phyloP scores from a whole-genome alignment of 805 yeast species.

The Grigorovia yakushimaensis region DNA sequence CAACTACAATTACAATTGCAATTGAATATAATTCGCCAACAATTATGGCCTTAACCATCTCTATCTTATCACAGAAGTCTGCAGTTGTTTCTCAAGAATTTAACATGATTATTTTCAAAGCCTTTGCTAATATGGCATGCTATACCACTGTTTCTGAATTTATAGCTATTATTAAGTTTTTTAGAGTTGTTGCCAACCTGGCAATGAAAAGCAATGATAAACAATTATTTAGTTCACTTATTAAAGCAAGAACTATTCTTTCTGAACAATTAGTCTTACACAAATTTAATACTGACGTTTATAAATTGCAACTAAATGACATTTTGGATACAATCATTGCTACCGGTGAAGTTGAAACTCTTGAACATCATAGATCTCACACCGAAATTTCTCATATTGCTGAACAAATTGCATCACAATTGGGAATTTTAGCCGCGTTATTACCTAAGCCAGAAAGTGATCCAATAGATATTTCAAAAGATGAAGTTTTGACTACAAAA shows the following conservation, averaged over 20 bases:
- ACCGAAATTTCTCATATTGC: conserved; percentile 61
- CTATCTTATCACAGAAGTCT: conserved; percentile 73
- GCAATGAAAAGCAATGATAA: conserved; percentile 35
- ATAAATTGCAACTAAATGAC: conserved; percentile 50
- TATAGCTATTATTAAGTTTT: conserved; percentile 46
- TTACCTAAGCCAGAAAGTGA: conserved; percentile 48
- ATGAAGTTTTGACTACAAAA: conserved; percentile 43
- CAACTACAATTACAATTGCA: conserved; percentile 58
- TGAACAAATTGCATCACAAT: conserved; percentile 50
- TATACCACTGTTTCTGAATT: conserved; percentile 59
- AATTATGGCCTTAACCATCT: conserved; percentile 66
- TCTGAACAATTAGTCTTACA: conserved; percentile 27
- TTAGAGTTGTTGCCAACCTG: conserved; percentile 39
- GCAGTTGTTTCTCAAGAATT: conserved; percentile 39
- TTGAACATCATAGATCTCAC: conserved; percentile 74
- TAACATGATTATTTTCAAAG: conserved; percentile 47
- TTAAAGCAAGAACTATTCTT: conserved; percentile 41
- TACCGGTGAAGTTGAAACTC: conserved; percentile 68
- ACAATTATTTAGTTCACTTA: conserved; percentile 32
- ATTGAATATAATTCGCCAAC: conserved; percentile 57
- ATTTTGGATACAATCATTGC: conserved; percentile 57
- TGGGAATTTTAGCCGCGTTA: conserved; percentile 67
- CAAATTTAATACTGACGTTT: conserved; percentile 33
- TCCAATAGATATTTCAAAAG: conserved; percentile 31
- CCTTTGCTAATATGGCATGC: conserved; percentile 54